Conservation (phyloP, 2,329 filamentous ascomycete species). For the Phoma sp. region DNA sequence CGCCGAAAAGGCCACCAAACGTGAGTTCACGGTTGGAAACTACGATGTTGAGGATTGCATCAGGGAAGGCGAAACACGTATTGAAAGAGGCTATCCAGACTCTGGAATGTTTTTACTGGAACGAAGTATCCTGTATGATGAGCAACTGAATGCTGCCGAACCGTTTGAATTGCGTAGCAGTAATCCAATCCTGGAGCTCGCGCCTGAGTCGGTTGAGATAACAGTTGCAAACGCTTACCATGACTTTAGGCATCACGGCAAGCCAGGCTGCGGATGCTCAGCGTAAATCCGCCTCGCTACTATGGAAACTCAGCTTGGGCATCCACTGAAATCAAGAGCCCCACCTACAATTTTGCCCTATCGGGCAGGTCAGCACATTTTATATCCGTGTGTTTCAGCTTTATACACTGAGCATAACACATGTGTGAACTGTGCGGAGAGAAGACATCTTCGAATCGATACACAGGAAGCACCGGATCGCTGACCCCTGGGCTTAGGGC, state of each 20-base stretch:
- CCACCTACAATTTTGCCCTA: slow-evolving; percentile 6
- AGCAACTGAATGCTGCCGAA: slow-evolving; percentile 26
- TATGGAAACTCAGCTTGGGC: neutral
- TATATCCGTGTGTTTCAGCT: slow-evolving; percentile 1
- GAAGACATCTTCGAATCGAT: neutral
- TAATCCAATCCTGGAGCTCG: slow-evolving; percentile 25
- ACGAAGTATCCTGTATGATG: slow-evolving; percentile 47
- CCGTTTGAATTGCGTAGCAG: slow-evolving; percentile 36
- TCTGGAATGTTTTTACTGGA: slow-evolving; percentile 49
- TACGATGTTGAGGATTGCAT: slow-evolving; percentile 44
- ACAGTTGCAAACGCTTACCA: slow-evolving; percentile 29
- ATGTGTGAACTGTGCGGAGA: neutral
- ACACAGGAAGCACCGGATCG: neutral
- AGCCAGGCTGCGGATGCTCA: slow-evolving; percentile 44
- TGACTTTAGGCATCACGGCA: slow-evolving; percentile 28
- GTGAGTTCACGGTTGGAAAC: slow-evolving; percentile 40
- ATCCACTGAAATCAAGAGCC: slow-evolving; percentile 10
- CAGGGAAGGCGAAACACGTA: slow-evolving; percentile 42
- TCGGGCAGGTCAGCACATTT: slow-evolving; percentile 10
- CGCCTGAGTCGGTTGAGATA: slow-evolving; percentile 24
- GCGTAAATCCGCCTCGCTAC: slow-evolving; percentile 14
- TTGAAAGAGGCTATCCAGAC: slow-evolving; percentile 47
- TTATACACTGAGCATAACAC: slow-evolving; percentile 8
- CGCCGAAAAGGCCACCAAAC: slow-evolving; percentile 34
- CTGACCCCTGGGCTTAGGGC: neutral